Base-by-base conservation (phyloP, 208 protist genomes). In the Crithidia bombi region DNA sequence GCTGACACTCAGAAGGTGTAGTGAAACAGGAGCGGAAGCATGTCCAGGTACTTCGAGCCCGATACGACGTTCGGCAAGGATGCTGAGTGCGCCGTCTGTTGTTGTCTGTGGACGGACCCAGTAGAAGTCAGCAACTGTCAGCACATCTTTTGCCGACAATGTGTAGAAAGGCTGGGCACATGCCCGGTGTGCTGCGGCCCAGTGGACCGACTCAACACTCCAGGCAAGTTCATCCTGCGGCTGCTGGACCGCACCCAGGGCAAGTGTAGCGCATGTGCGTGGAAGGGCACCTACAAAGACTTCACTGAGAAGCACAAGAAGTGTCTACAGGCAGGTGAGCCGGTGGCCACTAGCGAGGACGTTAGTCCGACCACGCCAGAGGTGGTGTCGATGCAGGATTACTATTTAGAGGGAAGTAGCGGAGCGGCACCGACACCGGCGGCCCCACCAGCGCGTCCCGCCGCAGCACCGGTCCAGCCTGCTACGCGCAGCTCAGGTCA, bases 71-170 rank as follows among this genome's bases (percentile, higher is more conserved):
- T 79, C 49, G 81, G 81, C 49, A 67, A 68, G 54, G 76, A 86
- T 35, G 82, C 71, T 28, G 69, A 83, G 57, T 89, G 83, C 23
- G 67, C 75, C 15, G 66, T 89, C 9, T 89, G 83, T 41, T 82
- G 33, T 25, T 77, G 69, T 26, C 44, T 86, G 23, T 83, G 75
- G 76, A 82, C 65, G 1, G 66, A 89, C 33, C 79, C 83, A 7
- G 66, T 80, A 10, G 86, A 89, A 41, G 38, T 85, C 4, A 68
- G 61, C 21, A 75, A 69, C 6, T 92, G 83, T 32, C 67, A 82
- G 41, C 86, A 92, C 75, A 87, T 88, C 39, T 88, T 83, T 33
- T 92, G 86, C 46, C 44, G 67, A 0, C 50, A n/a, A 11, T 92
- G 86, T 56, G 49, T 89, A 19, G 67, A 73, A 9, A 36, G 49